Evolutionary conservation across 1,284 basidiomycete species (phyloP), one percentile per base, ranked within the genome.

Genomic region (Tilletia indica): DNA sequence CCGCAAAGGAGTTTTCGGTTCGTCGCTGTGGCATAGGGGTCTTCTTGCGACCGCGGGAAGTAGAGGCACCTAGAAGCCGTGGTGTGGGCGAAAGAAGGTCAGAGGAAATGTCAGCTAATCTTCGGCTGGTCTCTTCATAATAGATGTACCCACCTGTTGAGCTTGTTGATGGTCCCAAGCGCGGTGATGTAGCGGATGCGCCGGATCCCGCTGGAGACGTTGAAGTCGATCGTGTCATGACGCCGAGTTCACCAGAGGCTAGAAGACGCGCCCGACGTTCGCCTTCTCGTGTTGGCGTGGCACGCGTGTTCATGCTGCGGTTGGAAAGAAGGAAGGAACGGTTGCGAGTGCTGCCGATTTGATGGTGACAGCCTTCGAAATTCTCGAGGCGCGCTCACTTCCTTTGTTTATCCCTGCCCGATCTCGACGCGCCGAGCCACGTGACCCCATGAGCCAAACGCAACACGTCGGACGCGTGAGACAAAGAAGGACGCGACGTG

Each of bases 271-370:
- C 45, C 4, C 45, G 39, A 12, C 47, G 66, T 34, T 47, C 42
- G 16, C 39, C 11, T 47, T 49, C 66, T n/a, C 42, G 66, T 21
- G 47, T 48, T 9, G 45, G 66, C 4, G 66, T 67, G 8, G 66
- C 39, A 12, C 47, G 25, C 45, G 47, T 67, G 66, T 67, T 49
- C 66, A 67, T 67, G 21, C 21, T 58, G 21, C 25, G 42, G 25
- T 14, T 45, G 42, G 42, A 8, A 45, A 3, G 42, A 45, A 45
- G 42, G 42, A 45, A 8, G 14, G 42, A 45, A 45, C 42, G 42
- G 42, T 9, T 45, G 42, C 42, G 14, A 45, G 14, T 8, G 25
- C 25, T 45, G 9, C 9, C 14, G 42, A 45, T 45, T 8, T 14
- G 42, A 45, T 14, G 42, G 42, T 45, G 42, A 45, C 42, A 45